A percentile compares a stretch with the other conserved stretches of the same genome.
Conservation (phyloP, 129 eudicot genomes). For the Lactuca saligna region DNA sequence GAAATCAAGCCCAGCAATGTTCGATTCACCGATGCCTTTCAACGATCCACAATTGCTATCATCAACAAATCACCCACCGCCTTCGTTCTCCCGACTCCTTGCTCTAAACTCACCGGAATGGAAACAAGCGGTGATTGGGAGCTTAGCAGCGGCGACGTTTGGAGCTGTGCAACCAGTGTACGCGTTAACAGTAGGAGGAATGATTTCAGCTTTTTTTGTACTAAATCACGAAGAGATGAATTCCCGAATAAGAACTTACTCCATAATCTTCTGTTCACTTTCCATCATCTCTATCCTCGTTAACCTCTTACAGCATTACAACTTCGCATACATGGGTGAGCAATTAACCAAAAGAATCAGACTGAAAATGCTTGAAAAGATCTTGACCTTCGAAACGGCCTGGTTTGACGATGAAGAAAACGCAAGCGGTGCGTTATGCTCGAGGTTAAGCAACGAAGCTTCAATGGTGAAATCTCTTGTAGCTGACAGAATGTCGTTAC, state of each 20-base stretch:
- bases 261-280: constrained; percentile 57
- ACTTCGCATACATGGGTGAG: constrained; percentile 89
- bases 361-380: constrained; percentile 63
- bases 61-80: constrained; percentile 38
- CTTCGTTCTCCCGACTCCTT: constrained; percentile 65
- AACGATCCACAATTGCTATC: constrained; percentile 20
- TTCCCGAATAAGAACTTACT: constrained; percentile 51
- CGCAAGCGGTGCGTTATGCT: constrained; percentile 74
- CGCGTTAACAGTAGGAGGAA: constrained; percentile 87
- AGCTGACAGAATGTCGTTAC: constrained; percentile 75
- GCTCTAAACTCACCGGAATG: constrained; percentile 72
- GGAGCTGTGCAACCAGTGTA: constrained; percentile 87
- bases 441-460: constrained; percentile 79
- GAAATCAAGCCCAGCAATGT: constrained; percentile 59
- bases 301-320: constrained; percentile 75
- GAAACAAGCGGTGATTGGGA: constrained; percentile 80
- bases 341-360: constrained; percentile 68
- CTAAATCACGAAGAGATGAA: constrained; percentile 70
- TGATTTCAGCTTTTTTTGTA: constrained; percentile 80
- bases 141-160: constrained; percentile 66
- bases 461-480: constrained; percentile 89
- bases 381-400: constrained; percentile 73
- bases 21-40: constrained; percentile 47
- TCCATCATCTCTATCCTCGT: constrained; percentile 62
- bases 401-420: constrained; percentile 91